phyloP scores from a whole-genome alignment of 2,329 filamentous ascomycete genomes.

The Aspergillus niger region DNA sequence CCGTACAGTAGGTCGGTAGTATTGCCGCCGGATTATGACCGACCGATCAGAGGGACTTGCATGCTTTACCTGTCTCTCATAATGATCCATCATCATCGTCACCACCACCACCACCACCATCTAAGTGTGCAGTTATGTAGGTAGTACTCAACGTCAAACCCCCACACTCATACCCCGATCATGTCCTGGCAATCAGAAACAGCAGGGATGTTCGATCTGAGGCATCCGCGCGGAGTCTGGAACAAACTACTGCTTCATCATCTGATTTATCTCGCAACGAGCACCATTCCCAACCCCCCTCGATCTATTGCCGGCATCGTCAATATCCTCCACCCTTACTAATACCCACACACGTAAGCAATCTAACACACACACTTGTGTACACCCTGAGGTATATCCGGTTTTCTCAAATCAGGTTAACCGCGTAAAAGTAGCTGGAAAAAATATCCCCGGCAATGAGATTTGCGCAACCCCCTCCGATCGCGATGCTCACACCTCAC shows the following conservation, averaged over 20 bases:
- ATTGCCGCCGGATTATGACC: no score
- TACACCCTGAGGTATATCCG: background rate
- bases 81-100: no score
- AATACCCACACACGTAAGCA: no score
- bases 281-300: background rate
- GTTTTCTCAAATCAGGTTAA: background rate
- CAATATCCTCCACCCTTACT: no score
- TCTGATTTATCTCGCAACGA: background rate
- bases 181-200: conserved; percentile 5
- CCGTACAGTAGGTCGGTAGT: no score
- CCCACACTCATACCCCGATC: background rate
- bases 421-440: background rate
- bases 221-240: background rate
- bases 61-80: no score
- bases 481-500: background rate
- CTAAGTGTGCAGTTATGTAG: background rate
- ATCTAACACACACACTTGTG: background rate
- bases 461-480: background rate
- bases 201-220: conserved; percentile 2
- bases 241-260: background rate
- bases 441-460: background rate
- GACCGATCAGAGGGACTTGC: no score
- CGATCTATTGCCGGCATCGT: background rate
- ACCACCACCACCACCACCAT: no score
- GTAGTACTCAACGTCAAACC: conserved; percentile 6